Percentiles rank a stretch among this genome's conserved stretches.
Conservation (phyloP, 805 yeast genomes). For the Yarrowia sp. region DNA sequence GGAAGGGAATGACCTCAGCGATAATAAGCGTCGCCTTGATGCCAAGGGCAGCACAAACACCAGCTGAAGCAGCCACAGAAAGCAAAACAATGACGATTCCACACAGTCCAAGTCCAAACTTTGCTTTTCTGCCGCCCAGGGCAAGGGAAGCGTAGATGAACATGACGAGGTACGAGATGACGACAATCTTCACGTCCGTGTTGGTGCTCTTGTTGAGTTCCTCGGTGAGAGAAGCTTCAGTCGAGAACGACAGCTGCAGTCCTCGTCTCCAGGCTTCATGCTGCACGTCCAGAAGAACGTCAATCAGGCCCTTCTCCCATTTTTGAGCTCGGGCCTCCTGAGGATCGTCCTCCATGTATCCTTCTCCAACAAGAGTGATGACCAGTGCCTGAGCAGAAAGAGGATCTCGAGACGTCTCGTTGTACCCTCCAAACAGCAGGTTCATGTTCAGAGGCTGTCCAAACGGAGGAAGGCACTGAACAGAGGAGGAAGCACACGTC, state of each 20-base stretch:
- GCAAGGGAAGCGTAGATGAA: constrained; percentile 84
- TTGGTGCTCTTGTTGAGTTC: constrained; percentile 81
- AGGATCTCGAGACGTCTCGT: constrained; percentile 41
- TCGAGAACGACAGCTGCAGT: constrained; percentile 66
- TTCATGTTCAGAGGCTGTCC: constrained; percentile 83
- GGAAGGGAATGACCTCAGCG: constrained; percentile 94
- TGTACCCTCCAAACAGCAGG: constrained; percentile 62
- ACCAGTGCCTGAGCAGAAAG: constrained; percentile 69
- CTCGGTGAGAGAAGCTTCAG: constrained; percentile 79
- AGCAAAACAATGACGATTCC: constrained; percentile 80
- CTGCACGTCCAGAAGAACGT: constrained; percentile 48
- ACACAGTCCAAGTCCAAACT: constrained; percentile 74
- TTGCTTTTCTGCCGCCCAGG: constrained; percentile 59
- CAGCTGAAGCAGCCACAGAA: constrained; percentile 81
- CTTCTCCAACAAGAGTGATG: constrained; percentile 67
- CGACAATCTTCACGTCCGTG: constrained; percentile 69
- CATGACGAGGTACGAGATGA: constrained; percentile 79
- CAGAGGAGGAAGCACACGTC: constrained; percentile 75
- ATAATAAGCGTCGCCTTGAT: constrained; percentile 85
- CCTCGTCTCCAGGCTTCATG: constrained; percentile 52
- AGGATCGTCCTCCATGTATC: constrained; percentile 46
- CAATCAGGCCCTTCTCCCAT: constrained; percentile 75
- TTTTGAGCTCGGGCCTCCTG: constrained; percentile 46
- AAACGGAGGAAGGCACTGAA: constrained; percentile 82
- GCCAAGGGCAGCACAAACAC: constrained; percentile 72